Conservation (phyloP, 441 rosid species). For the Populus trichocarpa region DNA sequence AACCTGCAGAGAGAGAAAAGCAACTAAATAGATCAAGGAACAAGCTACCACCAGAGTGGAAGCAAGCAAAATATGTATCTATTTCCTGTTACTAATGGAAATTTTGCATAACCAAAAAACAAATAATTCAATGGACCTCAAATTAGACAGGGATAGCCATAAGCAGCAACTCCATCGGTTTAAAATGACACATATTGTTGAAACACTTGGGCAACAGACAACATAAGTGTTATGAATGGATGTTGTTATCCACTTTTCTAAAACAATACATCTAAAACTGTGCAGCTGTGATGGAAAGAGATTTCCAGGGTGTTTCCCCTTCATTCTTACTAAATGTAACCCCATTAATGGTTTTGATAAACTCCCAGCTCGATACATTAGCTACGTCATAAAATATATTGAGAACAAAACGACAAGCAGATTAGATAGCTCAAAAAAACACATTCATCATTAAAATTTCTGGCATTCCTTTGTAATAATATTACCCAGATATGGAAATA, state of each 20-base stretch:
- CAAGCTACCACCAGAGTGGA: conserved; percentile 1
- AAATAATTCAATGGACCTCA: neutral
- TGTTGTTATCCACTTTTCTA: neutral
- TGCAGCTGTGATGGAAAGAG: neutral
- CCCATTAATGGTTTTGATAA: neutral
- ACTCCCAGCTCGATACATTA: neutral
- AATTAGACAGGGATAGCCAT: neutral
- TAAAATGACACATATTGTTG: neutral
- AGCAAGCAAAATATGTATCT: neutral
- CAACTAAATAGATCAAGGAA: conserved; percentile 7
- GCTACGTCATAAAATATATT: neutral
- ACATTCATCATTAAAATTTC: neutral
- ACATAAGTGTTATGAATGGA: neutral
- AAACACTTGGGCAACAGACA: neutral
- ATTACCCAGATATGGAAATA: neutral
- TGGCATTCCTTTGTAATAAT: neutral
- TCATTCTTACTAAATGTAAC: neutral
- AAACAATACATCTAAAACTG: neutral
- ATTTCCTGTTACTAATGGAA: neutral
- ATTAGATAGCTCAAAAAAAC: neutral
- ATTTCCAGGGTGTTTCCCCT: neutral
- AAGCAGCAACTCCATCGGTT: neutral
- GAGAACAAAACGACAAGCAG: neutral
- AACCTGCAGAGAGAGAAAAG: conserved; percentile 45
- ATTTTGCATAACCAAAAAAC: neutral